Evolutionary conservation across 2,329 filamentous ascomycete genomes (phyloP).

Genomic region (Orbilia blumenaviensis): DNA sequence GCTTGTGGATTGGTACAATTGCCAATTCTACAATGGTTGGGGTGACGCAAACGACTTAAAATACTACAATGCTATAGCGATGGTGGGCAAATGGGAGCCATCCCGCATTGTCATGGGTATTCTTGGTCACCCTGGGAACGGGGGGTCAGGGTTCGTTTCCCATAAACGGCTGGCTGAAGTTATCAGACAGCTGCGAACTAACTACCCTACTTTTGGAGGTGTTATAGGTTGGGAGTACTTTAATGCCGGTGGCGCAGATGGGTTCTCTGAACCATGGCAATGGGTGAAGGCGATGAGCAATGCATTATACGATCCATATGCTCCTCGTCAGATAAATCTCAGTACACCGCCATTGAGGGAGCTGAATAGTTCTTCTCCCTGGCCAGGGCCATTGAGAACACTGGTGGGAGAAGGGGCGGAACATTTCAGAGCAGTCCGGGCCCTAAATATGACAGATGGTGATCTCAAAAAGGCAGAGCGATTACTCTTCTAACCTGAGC

Average conservation of each 20-base stretch:
- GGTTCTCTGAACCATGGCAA: constrained; percentile 20
- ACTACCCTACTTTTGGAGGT: constrained; percentile 42
- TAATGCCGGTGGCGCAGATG: constrained; percentile 14
- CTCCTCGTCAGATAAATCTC: not conserved
- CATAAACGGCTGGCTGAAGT: not conserved
- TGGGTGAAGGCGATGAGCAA: constrained; percentile 39
- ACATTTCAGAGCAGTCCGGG: constrained; percentile 22
- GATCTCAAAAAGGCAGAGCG: constrained; percentile 6
- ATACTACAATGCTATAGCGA: constrained; percentile 64
- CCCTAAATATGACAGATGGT: constrained; percentile 38
- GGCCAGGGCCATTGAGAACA: constrained; percentile 3
- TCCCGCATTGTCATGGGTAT: constrained; percentile 40
- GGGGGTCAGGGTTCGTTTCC: constrained; percentile 53
- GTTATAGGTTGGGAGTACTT: constrained; percentile 52
- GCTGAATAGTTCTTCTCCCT: constrained; percentile 8
- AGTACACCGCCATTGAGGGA: not conserved
- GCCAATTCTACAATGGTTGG: constrained; percentile 67
- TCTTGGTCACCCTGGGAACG: constrained; percentile 30
- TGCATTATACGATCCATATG: constrained; percentile 18
- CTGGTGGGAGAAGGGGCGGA: constrained; percentile 10
- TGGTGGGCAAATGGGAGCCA: constrained; percentile 62
- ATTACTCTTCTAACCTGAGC: not conserved
- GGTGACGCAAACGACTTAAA: constrained; percentile 62
- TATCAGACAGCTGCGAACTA: constrained; percentile 29
- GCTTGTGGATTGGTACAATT: constrained; percentile 65